Base-by-base conservation (phyloP, 2,329 filamentous ascomycete species). In the Claviceps paspali region DNA sequence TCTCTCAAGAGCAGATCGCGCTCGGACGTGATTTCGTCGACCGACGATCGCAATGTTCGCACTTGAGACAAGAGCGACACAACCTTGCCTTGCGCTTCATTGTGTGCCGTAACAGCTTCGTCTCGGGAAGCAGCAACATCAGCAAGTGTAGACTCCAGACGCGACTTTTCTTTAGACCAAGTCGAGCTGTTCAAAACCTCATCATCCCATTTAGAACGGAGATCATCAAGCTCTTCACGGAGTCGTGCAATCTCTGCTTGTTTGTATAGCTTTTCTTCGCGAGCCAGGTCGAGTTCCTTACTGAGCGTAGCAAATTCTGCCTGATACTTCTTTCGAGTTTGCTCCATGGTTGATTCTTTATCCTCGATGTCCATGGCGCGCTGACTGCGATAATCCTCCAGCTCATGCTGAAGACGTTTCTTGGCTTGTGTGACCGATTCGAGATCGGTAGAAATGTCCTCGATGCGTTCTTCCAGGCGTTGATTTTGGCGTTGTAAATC, bases 301-400 rank as follows among this genome's bases (percentile, higher is more conserved):
- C 82, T 91, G 34, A 96, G 66, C 4, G 82, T 82, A 12, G 84
- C 81, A 54, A 95, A 85, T 57, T 98, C 88, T 29, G 79, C 73
- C 55, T 96, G 91, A 55, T 96, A 98, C 67, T 96, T 98, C 68
- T 88, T 91, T 51, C 88, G 76, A 30, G 88, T 95, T 60, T 96
- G 88, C 61, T 98, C 91, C 74, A 95, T 82, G 47, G 83, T 91
- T 8, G 80, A 80, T 59, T 96, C 88, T 57, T 91, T 95, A 60
- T 98, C 88, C 58, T 96, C 91, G 39, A 96, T 83, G 50, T 96
- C 91, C 58, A 93, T 93, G 40, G 87, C 87, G 33, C 88, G 77
- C 59, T 95, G 87, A 53, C 79, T 93, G 42, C 91, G 78, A 64
- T 96, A 98, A 59, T 98, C 88, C 58, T 96, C 88, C 3, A 98